Base-by-base conservation (phyloP, 1,139 yeast species). In the Geotrichum europaeum region DNA sequence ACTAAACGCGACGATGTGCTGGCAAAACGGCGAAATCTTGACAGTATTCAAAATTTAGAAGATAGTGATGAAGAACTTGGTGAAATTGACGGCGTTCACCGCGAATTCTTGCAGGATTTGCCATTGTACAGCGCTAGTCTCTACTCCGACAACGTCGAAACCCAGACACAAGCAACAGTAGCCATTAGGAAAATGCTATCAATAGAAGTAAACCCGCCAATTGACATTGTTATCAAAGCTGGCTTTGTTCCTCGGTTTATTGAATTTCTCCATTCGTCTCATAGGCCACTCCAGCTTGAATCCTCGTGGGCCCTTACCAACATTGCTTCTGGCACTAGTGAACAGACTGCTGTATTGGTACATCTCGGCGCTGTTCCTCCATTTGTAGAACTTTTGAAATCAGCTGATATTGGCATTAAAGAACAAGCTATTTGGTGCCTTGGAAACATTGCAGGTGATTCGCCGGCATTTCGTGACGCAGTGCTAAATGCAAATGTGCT, bases 381-480 rank as follows among this genome's bases (percentile, higher is more conserved):
- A 63, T 91, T 94, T 76, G 97, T 94, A 55, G 82, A 86, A 66
- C 81, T 94, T 67, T 81, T 94, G 68, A 81, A 83, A 68, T 87
- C 96, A 6, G 85, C 84, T 64, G 89, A 96, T 56, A 79, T 85
- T 61, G 98, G 94, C 72, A 97, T 95, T 62, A 89, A 90, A 75
- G 99, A 94, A 74, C 99, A 94, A 78, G 98, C 98, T 24, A 94
- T 94, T 68, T 94, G 99, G 99, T 98, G 99, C 47, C 80, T 94
- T 68, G 99, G 99, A 75, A 94, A 94, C 74, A 97, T 94, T 73
- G 98, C 99, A 34, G 99, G 99, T 75, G 99, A 94, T 74, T 89
- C 96, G 25, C 82, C 97, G 20, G 80, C 80, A 60, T 90, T 86
- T 79, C 85, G 99, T 77, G 98, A 94, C 76, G 86, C 82, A 69